Conservation (phyloP, 441 rosid species). For the Lagerstroemia fauriei region DNA sequence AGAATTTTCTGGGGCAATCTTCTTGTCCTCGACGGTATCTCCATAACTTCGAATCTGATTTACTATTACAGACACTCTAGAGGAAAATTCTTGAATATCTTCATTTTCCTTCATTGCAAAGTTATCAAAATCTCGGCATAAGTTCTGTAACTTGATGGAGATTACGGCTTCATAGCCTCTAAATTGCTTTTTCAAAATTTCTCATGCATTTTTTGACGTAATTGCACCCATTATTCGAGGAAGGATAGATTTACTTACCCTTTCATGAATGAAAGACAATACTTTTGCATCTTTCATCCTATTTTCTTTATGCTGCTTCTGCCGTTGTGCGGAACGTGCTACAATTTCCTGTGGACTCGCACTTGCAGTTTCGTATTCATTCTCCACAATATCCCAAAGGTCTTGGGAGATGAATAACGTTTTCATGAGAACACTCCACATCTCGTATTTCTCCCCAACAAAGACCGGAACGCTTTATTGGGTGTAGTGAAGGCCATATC, state of each 20-base stretch:
- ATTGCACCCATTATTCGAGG: neutral
- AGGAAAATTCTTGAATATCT: neutral
- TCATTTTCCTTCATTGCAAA: neutral
- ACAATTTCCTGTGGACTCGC: neutral
- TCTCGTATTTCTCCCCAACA: neutral
- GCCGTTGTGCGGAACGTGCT: neutral
- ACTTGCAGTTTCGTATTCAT: neutral
- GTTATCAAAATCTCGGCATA: neutral
- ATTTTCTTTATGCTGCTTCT: neutral
- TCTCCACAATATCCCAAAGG: conserved; percentile 6
- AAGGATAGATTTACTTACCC: too few relatives aligned
- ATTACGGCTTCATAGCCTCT: neutral
- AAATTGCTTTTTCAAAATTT: neutral
- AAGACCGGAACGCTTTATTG: neutral
- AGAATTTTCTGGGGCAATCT: neutral
- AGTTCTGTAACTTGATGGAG: neutral
- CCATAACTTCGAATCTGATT: neutral
- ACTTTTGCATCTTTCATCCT: neutral
- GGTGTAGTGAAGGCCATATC: neutral
- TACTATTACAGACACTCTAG: neutral
- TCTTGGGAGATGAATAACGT: conserved; percentile 1
- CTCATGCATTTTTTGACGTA: neutral
- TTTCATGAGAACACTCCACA: neutral
- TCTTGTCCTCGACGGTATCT: neutral
- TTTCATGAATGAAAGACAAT: neutral